Evolutionary conservation across 768 basidiomycete genomes (phyloP), one percentile per base, ranked within the genome.

Genomic region (Boletus huronensis): DNA sequence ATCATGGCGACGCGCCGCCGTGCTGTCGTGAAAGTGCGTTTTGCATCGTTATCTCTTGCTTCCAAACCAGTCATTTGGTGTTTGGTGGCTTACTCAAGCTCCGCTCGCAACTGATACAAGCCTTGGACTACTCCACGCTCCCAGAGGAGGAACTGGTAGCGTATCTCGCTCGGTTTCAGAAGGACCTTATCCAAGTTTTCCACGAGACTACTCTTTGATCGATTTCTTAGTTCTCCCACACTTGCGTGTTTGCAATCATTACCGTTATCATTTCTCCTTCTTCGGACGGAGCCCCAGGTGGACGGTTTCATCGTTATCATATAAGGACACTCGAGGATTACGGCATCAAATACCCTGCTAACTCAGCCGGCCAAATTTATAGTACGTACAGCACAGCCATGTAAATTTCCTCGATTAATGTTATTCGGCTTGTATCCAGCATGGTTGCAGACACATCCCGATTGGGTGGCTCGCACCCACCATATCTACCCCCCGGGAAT

Each of bases 101-200:
- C 38, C 79, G 80, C 50, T 85, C 86, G 0, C 87, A 92, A 62
- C 80, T 94, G 16, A 80, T 73, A 1, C 90, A 94, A 70, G 87
- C 84, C 0, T 70, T 82, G 38, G 82, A 88, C 28, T 74, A 91
- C 61, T 90, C 90, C 17, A 77, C 84, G 3, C 78, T 93, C 29
- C 88, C 89, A 1, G 84, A 87, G 50, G 76, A 78, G 55, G 90
- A 90, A 43, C 73, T 93, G 1, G 66, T 82, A 17, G 72, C 74
- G 3, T 90, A 90, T 64, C 74, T 93, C 36, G 75, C 76, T 45
- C 76, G 82, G 25, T 79, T 93, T 60, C 91, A 93, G 66, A 80
- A 74, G 54, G 86, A 90, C 48, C 80, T 89, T 49, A 81, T 84
- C 21, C 79, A 77, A 45, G 80, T 82, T 17, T 68, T 68, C 50